phyloP scores from a whole-genome alignment of 2,329 filamentous ascomycete species.

The Clonostachys solani region DNA sequence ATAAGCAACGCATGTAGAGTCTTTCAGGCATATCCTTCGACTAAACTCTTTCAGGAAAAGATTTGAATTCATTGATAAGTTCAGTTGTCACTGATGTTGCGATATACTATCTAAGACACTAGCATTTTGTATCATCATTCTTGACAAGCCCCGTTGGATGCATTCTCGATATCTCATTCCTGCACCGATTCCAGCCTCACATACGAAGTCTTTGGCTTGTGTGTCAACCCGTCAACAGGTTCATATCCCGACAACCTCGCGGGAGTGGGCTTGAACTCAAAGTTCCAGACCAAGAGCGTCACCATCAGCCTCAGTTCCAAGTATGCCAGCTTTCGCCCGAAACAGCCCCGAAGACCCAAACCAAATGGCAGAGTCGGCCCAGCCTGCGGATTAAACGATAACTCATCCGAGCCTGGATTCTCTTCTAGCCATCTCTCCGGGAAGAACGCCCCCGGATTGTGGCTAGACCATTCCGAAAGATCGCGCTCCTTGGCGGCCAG shows the following conservation, averaged over 20 bases:
- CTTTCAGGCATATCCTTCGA: no score
- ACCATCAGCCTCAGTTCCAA: conserved; percentile 17
- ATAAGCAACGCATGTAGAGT: no score
- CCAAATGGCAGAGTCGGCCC: conserved; percentile 27
- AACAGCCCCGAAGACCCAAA: conserved; percentile 24
- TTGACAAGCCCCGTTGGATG: no score
- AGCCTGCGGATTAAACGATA: conserved; percentile 16
- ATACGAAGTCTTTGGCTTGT: conserved; percentile 9
- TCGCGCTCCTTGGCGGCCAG: neutral
- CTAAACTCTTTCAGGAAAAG: no score
- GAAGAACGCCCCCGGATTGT: conserved; percentile 3
- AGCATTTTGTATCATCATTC: no score
- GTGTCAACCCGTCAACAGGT: conserved; percentile 7
- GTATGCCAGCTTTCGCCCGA: conserved; percentile 20
- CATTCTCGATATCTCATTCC: no score
- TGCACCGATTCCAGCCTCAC: neutral
- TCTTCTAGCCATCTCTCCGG: conserved; percentile 5
- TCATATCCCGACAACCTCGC: conserved; percentile 10
- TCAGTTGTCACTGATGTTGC: no score
- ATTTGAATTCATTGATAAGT: no score
- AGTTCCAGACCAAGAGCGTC: conserved; percentile 17
- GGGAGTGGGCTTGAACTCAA: conserved; percentile 11
- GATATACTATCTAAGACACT: no score
- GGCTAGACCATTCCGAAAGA: conserved; percentile 4
- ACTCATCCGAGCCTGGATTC: neutral